These are phyloP conservation scores for Globisporangium uncinulatum DNA, from an alignment of 352 stramenopile species.

Conservation along the genomic window DNA sequence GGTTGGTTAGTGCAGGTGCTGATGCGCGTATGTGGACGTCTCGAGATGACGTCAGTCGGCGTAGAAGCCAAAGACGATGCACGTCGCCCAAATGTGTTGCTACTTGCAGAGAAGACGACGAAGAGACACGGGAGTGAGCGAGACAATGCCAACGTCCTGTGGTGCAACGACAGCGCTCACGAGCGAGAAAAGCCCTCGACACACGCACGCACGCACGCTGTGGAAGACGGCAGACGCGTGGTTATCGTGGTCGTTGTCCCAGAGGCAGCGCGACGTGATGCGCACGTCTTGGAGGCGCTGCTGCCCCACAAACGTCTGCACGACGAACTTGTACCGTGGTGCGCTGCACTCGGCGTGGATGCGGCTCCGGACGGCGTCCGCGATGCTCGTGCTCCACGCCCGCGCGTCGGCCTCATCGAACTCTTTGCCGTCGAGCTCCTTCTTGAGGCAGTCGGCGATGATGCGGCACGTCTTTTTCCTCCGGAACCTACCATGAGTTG, in stretches of 20 bases:
- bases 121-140: not conserved
- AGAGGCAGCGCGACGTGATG: constrained; percentile 92
- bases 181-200: not conserved
- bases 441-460: constrained; percentile 56
- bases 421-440: constrained; percentile 67
- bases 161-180: not conserved
- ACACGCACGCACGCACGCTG: constrained; percentile 44
- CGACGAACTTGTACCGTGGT: constrained; percentile 91
- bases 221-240: constrained; percentile 86
- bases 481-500: constrained; percentile 37
- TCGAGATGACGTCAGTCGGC: constrained; percentile 45
- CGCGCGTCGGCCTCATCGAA: constrained; percentile 73
- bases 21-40: too few relatives aligned
- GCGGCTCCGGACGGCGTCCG: constrained; percentile 54
- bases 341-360: constrained; percentile 67
- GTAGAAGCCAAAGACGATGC: constrained; percentile 89
- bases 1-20: not conserved
- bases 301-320: constrained; percentile 93
- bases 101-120: constrained; percentile 7
- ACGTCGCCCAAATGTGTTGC: constrained; percentile 87
- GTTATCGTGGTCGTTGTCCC: constrained; percentile 93
- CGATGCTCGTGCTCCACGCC: constrained; percentile 54
- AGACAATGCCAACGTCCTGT: not conserved
- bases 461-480: constrained; percentile 71
- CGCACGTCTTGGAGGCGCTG: constrained; percentile 91